phyloP scores from a whole-genome alignment of 192 early-diverging fungal genomes.

The Mortierella hygrophila region DNA sequence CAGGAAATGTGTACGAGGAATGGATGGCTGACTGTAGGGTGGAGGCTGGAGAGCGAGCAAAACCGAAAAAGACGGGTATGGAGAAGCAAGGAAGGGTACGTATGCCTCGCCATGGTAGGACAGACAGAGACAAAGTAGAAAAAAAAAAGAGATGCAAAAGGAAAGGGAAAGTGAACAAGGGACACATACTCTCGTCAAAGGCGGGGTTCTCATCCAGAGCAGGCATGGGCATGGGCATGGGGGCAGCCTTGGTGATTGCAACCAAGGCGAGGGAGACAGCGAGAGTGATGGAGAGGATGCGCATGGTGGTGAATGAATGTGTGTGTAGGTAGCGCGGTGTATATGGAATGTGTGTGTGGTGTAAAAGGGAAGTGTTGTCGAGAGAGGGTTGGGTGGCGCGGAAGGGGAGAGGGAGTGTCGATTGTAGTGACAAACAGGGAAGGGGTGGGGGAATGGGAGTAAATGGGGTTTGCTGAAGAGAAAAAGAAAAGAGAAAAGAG shows the following conservation, averaged over 20 bases:
- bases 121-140: no score
- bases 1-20: neutral
- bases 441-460: neutral
- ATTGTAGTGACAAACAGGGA: neutral
- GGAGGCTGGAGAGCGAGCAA: neutral
- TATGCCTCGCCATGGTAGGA: neutral
- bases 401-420: neutral
- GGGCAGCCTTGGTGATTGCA: constrained; percentile 29
- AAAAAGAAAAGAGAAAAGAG: neutral
- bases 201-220: neutral
- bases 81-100: neutral
- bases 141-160: neutral
- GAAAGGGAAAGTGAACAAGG: neutral
- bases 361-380: neutral
- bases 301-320: constrained; percentile 20
- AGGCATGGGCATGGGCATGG: constrained; percentile 15
- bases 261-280: constrained; percentile 35
- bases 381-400: neutral
- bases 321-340: neutral
- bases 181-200: constrained; percentile 10
- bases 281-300: constrained; percentile 32
- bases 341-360: neutral
- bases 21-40: neutral
- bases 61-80: neutral
- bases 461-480: neutral